Evolutionary conservation across 306 rosid species (phyloP).

Genomic region (Canavalia ensiformis): DNA sequence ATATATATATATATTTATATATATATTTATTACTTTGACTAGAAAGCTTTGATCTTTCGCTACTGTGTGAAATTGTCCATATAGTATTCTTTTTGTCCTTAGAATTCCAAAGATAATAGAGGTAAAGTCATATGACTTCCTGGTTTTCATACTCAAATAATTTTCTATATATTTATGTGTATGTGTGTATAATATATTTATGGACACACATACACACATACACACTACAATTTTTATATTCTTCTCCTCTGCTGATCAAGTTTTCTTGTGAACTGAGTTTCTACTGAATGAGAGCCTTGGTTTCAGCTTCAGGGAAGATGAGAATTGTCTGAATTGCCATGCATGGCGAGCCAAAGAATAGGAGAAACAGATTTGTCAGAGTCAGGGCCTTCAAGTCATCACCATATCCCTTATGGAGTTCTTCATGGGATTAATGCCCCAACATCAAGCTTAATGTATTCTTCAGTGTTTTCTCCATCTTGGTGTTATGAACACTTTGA

Average conservation of each 20-base stretch:
- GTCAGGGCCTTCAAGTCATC: slow-evolving; percentile 75
- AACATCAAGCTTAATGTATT: slow-evolving; percentile 75
- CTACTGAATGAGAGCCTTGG: slow-evolving; percentile 46
- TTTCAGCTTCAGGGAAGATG: slow-evolving; percentile 57
- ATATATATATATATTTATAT: slow-evolving; percentile 12
- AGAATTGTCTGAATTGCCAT: slow-evolving; percentile 59
- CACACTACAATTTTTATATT: slow-evolving; percentile 41
- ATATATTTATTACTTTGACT: slow-evolving; percentile 59
- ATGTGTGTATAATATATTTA: slow-evolving; percentile 4
- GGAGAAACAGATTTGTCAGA: slow-evolving; percentile 83
- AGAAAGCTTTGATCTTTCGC: slow-evolving; percentile 64
- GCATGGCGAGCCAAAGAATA: slow-evolving; percentile 85
- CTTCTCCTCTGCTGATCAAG: slow-evolving; percentile 37
- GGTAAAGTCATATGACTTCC: slow-evolving; percentile 52
- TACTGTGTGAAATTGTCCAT: slow-evolving; percentile 49
- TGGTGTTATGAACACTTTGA: neutral
- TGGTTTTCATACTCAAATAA: slow-evolving; percentile 23
- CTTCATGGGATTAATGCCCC: slow-evolving; percentile 74
- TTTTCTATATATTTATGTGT: neutral
- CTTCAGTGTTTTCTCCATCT: slow-evolving; percentile 41
- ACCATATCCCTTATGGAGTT: slow-evolving; percentile 74
- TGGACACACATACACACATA: neutral
- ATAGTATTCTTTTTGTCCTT: slow-evolving; percentile 47
- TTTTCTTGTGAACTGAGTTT: slow-evolving; percentile 48
- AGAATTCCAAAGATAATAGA: slow-evolving; percentile 46